phyloP scores from a whole-genome alignment of 2,329 filamentous ascomycete genomes.

The Emergomyces africanus region DNA sequence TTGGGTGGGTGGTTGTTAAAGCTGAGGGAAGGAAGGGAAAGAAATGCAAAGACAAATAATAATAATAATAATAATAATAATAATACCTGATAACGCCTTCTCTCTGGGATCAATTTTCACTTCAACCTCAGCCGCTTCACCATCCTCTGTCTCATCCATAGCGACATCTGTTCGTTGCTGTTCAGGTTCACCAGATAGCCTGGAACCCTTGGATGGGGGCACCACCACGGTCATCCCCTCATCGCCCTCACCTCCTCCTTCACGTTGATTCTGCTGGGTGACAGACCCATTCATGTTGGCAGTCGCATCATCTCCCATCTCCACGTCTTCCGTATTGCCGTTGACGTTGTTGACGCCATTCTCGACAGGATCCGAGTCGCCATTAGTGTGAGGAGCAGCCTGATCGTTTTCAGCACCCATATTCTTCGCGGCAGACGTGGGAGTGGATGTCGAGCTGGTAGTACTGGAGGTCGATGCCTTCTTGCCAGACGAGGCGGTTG shows the following conservation, averaged over 20 bases:
- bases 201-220: slow-evolving; percentile 54
- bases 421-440: slow-evolving; percentile 24
- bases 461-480: slow-evolving; percentile 25
- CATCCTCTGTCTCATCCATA: slow-evolving; percentile 48
- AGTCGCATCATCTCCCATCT: slow-evolving; percentile 53
- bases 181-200: slow-evolving; percentile 44
- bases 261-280: slow-evolving; percentile 42
- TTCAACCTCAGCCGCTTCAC: slow-evolving; percentile 34
- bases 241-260: slow-evolving; percentile 60
- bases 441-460: neutral
- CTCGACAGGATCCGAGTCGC: slow-evolving; percentile 56
- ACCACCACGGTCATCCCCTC: slow-evolving; percentile 73
- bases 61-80: neutral
- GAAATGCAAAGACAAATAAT: neutral
- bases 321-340: slow-evolving; percentile 54
- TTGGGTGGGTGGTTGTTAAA: too few relatives aligned
- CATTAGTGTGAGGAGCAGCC: slow-evolving; percentile 42
- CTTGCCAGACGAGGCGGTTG: slow-evolving; percentile 19
- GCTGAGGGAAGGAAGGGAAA: neutral
- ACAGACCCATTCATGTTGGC: slow-evolving; percentile 36
- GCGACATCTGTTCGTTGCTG: slow-evolving; percentile 57
- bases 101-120: slow-evolving; percentile 32
- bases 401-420: slow-evolving; percentile 63
- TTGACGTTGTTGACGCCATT: slow-evolving; percentile 52
- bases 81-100: slow-evolving; percentile 38